phyloP scores from a whole-genome alignment of 1,284 basidiomycete species.

The Ustilago bromivora region DNA sequence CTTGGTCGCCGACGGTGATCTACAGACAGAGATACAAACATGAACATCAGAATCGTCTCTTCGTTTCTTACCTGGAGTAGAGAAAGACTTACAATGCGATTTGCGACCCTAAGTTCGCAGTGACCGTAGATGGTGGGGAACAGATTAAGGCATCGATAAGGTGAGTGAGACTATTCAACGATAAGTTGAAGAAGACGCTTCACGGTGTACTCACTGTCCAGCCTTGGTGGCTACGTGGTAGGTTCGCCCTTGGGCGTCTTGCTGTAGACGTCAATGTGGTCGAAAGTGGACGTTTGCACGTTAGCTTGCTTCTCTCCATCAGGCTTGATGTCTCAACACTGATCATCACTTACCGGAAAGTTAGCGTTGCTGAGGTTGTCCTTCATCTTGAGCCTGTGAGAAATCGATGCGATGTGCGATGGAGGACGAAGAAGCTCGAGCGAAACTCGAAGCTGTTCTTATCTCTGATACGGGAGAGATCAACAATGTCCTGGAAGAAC shows the following conservation, averaged over 20 bases:
- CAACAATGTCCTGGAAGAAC: background rate
- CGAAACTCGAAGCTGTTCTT: background rate
- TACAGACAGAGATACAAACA: conserved; percentile 65
- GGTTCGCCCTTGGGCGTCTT: conserved; percentile 53
- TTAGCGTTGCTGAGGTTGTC: conserved; percentile 59
- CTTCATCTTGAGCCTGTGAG: conserved; percentile 42
- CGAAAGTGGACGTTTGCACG: background rate
- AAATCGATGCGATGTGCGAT: background rate
- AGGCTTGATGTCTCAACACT: background rate
- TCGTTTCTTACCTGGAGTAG: too few relatives aligned
- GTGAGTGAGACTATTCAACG: background rate
- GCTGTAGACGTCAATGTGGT: conserved; percentile 10
- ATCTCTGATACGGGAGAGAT: background rate
- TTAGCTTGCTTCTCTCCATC: background rate
- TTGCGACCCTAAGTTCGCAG: conserved; percentile 74
- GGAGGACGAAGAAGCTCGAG: background rate
- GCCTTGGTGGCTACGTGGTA: conserved; percentile 56
- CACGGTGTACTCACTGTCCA: conserved; percentile 36
- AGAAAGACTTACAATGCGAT: conserved; percentile 74
- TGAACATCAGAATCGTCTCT: too few relatives aligned
- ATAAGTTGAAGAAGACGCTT: background rate
- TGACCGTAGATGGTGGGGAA: background rate
- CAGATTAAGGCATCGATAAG: background rate
- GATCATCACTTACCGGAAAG: conserved; percentile 51
- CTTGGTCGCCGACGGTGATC: conserved; percentile 80